These are phyloP conservation scores for Dioscorea alata DNA, from an alignment of 106 monocot genomes.

Conservation along the genomic window DNA sequence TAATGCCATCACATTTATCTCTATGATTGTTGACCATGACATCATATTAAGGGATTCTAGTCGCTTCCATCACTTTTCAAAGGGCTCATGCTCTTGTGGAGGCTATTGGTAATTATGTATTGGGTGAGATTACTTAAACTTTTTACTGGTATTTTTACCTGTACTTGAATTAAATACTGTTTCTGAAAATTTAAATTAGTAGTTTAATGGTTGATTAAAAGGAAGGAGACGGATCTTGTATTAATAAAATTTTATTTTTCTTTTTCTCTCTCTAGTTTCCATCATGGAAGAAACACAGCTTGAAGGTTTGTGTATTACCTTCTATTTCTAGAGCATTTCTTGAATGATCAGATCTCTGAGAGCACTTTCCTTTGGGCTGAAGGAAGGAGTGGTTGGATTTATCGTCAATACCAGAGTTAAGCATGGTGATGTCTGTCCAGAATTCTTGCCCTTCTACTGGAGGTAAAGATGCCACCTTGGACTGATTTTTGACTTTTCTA, in stretches of 20 bases:
- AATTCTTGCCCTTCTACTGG: conserved; percentile 16
- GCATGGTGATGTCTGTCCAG: conserved; percentile 7
- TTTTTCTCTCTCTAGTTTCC: neutral
- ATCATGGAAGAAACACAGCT: neutral
- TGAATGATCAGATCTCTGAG: conserved; percentile 66
- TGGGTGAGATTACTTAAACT: too few relatives aligned
- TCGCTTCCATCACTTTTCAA: too few relatives aligned
- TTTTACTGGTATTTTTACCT: too few relatives aligned
- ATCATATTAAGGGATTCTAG: too few relatives aligned
- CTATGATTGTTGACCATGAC: too few relatives aligned
- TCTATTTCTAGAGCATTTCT: conserved; percentile 65
- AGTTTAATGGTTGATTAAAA: neutral
- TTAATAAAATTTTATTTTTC: neutral
- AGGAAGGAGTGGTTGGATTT: conserved; percentile 78
- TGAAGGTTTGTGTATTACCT: conserved; percentile 11
- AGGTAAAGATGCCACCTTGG: conserved; percentile 16
- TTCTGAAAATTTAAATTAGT: neutral
- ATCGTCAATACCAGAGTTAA: conserved; percentile 67
- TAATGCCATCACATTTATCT: too few relatives aligned
- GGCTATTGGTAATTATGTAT: too few relatives aligned
- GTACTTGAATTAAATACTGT: too few relatives aligned
- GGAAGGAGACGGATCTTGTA: neutral
- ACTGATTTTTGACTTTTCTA: too few relatives aligned
- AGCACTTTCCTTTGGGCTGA: conserved; percentile 70
- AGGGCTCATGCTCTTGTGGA: too few relatives aligned